Base-by-base conservation (phyloP, 2,329 filamentous ascomycete genomes). In the Seiridium cupressi region DNA sequence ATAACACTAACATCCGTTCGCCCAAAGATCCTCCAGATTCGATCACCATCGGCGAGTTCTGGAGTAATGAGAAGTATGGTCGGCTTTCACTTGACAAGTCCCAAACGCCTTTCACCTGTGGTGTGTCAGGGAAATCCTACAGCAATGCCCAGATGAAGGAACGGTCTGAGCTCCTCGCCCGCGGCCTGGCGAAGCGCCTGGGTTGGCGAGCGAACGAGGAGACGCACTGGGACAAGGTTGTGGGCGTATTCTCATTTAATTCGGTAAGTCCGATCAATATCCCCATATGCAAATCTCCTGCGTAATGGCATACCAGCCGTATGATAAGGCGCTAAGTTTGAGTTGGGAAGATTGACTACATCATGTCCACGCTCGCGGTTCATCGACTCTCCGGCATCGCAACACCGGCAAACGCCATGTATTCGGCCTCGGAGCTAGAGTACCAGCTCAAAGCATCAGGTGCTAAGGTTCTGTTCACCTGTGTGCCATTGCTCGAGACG, bases 221-320 rank as follows among this genome's bases (percentile, higher is more conserved):
- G 5, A 84, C 84, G 0, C 89, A 92, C 68, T 93, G 88, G 86
- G 89, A 93, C 66, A 93, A 93, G 74, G 87, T 92, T 26, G 75
- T 90, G 48, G 87, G 81, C 3, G 79, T 92, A 44, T 93, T 90
- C 74, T 87, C 86, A 31, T 72, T 91, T 62, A 95, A 94, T 68
- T 89, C 89, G 42, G 73, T 79, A 64, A 62, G 70, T 58, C 26
- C 9, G 4, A 5, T n/a, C 13, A 7, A 9, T 40, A 6, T 26
- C 9, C 35, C 13, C 18, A 32, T n/a, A 10, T 38, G n/a, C 26
- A 36, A 11, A 40, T n/a, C 10, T 51, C 10, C n/a, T n/a, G 11
- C 44, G 13, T 13, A 13, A 13, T 6, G 26, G 44, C 18, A 26
- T 26, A 1, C 18, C 18, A 18, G 26, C 35, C 32, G n/a, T 13